Percentiles rank a stretch among this genome's conserved stretches.
Evolutionary conservation across 495 filamentous ascomycete genomes (phyloP).

Genomic region (Talaromyces ruber): DNA sequence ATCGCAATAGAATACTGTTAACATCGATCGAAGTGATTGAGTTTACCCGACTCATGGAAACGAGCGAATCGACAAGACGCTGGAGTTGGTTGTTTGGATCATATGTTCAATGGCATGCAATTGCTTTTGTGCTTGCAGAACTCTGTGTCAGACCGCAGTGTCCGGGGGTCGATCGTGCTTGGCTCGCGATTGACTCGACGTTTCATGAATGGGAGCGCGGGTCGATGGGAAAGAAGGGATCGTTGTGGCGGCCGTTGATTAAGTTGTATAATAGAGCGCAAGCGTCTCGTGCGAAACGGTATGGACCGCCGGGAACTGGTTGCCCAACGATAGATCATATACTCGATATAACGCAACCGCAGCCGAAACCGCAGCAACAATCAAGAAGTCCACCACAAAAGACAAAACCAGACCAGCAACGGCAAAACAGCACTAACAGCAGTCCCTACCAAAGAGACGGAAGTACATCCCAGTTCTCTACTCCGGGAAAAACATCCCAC

Average conservation of each 20-base stretch:
- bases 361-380: neutral
- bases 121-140: slow-evolving; percentile 68
- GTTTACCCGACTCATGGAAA: slow-evolving; percentile 54
- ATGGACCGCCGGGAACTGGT: slow-evolving; percentile 15
- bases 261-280: slow-evolving; percentile 63
- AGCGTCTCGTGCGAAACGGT: slow-evolving; percentile 23
- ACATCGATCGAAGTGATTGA: slow-evolving; percentile 71
- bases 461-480: neutral
- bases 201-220: slow-evolving; percentile 46
- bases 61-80: slow-evolving; percentile 48
- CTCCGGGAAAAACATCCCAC: neutral
- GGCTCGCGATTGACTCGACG: slow-evolving; percentile 59
- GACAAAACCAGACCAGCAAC: neutral
- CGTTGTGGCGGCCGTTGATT: slow-evolving; percentile 66
- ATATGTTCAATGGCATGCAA: slow-evolving; percentile 75
- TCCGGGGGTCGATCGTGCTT: slow-evolving; percentile 69
- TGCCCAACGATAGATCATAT: neutral
- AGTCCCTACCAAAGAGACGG: neutral
- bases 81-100: slow-evolving; percentile 80
- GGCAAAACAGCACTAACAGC: neutral
- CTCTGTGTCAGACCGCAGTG: slow-evolving; percentile 62
- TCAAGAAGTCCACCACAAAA: neutral
- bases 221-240: slow-evolving; percentile 47
- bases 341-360: neutral
- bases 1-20: slow-evolving; percentile 66